Base-by-base conservation (phyloP, 371 early-diverging fungal genomes). In the Dichotomocladium elegans region DNA sequence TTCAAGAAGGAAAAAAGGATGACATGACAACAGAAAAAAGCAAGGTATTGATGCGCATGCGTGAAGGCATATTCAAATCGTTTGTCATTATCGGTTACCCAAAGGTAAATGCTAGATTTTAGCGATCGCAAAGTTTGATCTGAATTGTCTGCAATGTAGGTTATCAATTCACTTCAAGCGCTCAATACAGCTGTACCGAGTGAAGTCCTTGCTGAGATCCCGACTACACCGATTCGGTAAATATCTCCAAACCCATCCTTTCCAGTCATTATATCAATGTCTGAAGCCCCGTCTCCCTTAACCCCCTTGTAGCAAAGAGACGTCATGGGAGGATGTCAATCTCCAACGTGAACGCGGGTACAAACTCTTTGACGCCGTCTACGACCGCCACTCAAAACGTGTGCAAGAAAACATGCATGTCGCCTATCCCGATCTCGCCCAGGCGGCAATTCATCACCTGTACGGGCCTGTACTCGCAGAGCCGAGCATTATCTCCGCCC, bases 301-400 rank as follows among this genome's bases (percentile, higher is more conserved):
- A 5, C 19, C 1, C 37, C 21, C 3, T 6, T 37, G 9, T 15
- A 37, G 67, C 26, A 53, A 48, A 25, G 70, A 73, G 47, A 51
- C 62, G 4, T 40, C 53, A 19, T 95, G 95, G 95, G 89, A 92
- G 64, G 92, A 94, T 65, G 82, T 88, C 26, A 44, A 86, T 11
- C 71, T 71, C 30, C 72, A 90, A 45, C 66, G 93, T 11, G 82
- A 85, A 27, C 68, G 77, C 5, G 86, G 74, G 25, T 56, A 31
- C 40, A 30, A 35, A 1, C 48, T 73, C 12, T 70, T 73, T 50
- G 57, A 56, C 10, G 58, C 47, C 22, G 70, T 67, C 3, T 73
- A 73, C 41, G 64, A 61, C 7, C 57, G 61, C 6, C 67, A 69
- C 35, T 55, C 63, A 0, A 48, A 64, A 17, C 64, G 60, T 46